phyloP scores from a whole-genome alignment of 2,329 filamentous ascomycete genomes.

The Aspergillus fumigatiaffinis region DNA sequence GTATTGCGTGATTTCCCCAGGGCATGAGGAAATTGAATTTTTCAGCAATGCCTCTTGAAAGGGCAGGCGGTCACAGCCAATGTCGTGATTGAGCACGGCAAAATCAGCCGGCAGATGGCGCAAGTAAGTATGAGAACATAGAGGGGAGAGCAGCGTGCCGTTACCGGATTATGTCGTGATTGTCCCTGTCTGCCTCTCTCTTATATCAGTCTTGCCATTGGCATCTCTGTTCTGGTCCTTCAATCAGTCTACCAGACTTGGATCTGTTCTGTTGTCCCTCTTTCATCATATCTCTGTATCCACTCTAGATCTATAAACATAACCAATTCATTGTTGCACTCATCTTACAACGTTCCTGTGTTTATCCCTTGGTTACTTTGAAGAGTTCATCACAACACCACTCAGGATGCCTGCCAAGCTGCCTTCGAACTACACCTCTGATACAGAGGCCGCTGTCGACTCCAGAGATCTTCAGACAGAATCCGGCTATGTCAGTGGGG shows the following conservation, averaged over 20 bases:
- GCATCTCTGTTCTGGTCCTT: constrained; percentile 14
- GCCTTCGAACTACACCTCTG: constrained; percentile 34
- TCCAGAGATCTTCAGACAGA: constrained; percentile 66
- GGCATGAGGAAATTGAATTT: constrained; percentile 29
- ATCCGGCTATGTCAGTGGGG: constrained; percentile 70
- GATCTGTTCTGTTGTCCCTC: constrained; percentile 1
- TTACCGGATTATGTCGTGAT: constrained; percentile 32
- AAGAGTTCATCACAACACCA: constrained; percentile 1
- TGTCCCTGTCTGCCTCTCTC: constrained; percentile 19
- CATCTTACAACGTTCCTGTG: constrained; percentile 4
- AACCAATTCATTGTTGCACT: neutral
- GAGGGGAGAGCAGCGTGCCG: constrained; percentile 20
- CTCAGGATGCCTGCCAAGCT: constrained; percentile 38
- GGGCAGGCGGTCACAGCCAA: constrained; percentile 26
- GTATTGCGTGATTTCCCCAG: constrained; percentile 39
- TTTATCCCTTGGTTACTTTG: neutral
- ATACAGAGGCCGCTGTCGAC: constrained; percentile 29
- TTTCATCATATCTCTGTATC: constrained; percentile 5
- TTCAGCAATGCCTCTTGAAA: constrained; percentile 19
- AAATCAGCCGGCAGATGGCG: constrained; percentile 19
- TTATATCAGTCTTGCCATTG: constrained; percentile 26
- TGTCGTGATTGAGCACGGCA: constrained; percentile 29
- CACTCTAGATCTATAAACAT: constrained; percentile 3
- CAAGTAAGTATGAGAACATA: constrained; percentile 16
- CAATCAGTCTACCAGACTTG: constrained; percentile 8